Conservation (phyloP, 495 filamentous ascomycete species). For the Aspergillus ellipticus region DNA sequence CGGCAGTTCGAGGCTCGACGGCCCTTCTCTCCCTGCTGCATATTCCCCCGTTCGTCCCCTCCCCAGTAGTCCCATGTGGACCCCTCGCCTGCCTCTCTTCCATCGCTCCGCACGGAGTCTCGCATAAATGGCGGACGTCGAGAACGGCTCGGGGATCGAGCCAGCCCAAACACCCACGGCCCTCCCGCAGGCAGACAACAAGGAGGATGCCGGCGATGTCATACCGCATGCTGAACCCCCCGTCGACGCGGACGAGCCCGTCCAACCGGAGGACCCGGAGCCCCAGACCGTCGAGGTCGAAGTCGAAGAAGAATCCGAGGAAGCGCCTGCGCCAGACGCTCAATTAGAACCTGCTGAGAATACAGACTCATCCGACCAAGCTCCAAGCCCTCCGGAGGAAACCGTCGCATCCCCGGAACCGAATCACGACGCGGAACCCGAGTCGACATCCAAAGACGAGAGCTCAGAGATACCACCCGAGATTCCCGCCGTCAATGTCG, state of each 20-base stretch:
- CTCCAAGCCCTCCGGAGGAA: slow-evolving; percentile 18
- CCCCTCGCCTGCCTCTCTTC: slow-evolving; percentile 22
- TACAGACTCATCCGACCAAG: slow-evolving; percentile 16
- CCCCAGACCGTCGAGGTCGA: slow-evolving; percentile 29
- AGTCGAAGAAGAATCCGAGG: slow-evolving; percentile 8
- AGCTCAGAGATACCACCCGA: not conserved
- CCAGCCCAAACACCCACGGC: slow-evolving; percentile 28
- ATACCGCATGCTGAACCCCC: slow-evolving; percentile 26
- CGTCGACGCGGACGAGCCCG: slow-evolving; percentile 32
- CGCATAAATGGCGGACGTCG: slow-evolving; percentile 46
- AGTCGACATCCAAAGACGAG: slow-evolving; percentile 12
- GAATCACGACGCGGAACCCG: slow-evolving; percentile 14
- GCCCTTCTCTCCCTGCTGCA: not conserved
- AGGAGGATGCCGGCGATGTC: slow-evolving; percentile 32
- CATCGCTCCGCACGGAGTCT: slow-evolving; percentile 35
- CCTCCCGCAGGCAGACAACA: slow-evolving; percentile 29
- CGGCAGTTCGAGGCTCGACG: not conserved
- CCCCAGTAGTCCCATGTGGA: slow-evolving; percentile 35
- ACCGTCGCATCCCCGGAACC: slow-evolving; percentile 19
- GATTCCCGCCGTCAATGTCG: slow-evolving; percentile 6
- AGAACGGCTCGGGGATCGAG: slow-evolving; percentile 33
- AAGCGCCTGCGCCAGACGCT: slow-evolving; percentile 10
- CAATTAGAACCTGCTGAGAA: slow-evolving; percentile 17
- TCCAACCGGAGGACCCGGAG: slow-evolving; percentile 25
- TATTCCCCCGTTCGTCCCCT: slow-evolving; percentile 12